Evolutionary conservation across 2,329 filamentous ascomycete genomes (phyloP).

Genomic region (Cyphellophora attinorum): DNA sequence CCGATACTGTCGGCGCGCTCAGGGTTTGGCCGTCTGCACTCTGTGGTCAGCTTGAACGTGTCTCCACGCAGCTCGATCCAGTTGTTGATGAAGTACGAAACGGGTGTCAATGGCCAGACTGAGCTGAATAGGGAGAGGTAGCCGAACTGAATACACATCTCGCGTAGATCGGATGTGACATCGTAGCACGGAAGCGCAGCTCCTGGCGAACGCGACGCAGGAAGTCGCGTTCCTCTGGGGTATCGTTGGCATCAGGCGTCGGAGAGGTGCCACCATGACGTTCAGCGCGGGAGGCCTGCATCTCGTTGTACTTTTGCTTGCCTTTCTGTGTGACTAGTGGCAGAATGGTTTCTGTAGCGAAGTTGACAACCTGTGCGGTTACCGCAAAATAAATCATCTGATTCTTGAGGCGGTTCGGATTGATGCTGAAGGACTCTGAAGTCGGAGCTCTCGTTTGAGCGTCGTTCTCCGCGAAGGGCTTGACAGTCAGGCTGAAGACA

Average conservation of each 20-base stretch:
- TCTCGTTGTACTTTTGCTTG: slow-evolving; percentile 68
- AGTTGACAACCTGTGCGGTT: slow-evolving; percentile 82
- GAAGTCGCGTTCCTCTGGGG: slow-evolving; percentile 69
- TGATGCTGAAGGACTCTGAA: slow-evolving; percentile 63
- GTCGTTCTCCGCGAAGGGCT: slow-evolving; percentile 65
- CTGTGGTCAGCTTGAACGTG: slow-evolving; percentile 84
- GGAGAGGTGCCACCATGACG: slow-evolving; percentile 45
- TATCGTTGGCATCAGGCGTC: slow-evolving; percentile 49
- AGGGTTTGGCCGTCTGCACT: slow-evolving; percentile 81
- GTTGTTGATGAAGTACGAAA: slow-evolving; percentile 88
- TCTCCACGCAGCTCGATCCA: slow-evolving; percentile 93
- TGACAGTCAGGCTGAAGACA: slow-evolving; percentile 65
- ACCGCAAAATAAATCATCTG: slow-evolving; percentile 96
- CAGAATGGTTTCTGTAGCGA: slow-evolving; percentile 73
- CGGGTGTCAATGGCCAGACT: slow-evolving; percentile 85
- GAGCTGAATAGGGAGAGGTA: slow-evolving; percentile 88
- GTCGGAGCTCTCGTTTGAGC: slow-evolving; percentile 51
- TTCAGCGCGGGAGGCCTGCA: slow-evolving; percentile 51
- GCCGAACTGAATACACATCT: slow-evolving; percentile 85
- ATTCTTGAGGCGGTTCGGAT: slow-evolving; percentile 71
- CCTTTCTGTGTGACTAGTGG: slow-evolving; percentile 75
- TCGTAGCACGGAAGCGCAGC: slow-evolving; percentile 74
- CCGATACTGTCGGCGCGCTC: slow-evolving; percentile 90
- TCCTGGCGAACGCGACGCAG: slow-evolving; percentile 73
- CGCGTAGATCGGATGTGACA: slow-evolving; percentile 79